Evolutionary conservation across 176 grass and related monocot genomes (phyloP).

Genomic region (Musa itinerans): DNA sequence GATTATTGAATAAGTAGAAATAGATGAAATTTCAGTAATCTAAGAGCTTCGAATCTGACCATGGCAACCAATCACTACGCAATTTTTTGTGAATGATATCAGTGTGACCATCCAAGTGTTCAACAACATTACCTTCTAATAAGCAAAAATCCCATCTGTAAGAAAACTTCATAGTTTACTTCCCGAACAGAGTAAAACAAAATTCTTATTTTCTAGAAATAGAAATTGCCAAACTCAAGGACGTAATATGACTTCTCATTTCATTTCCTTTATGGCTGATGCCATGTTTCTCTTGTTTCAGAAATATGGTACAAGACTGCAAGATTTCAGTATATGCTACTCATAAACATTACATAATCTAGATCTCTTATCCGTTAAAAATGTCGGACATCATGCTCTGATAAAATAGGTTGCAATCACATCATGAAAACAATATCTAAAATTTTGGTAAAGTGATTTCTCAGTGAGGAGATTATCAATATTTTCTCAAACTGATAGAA

Average conservation of each 20-base stretch:
- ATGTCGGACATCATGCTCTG: not conserved
- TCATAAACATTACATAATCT: not conserved
- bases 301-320: not conserved
- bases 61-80: slow-evolving; percentile 84
- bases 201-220: not conserved
- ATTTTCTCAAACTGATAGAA: not conserved
- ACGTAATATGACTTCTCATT: not conserved
- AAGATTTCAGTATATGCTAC: not conserved
- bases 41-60: slow-evolving; percentile 31
- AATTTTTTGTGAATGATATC: slow-evolving; percentile 99
- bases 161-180: slow-evolving; percentile 1
- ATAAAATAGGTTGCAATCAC: too few species aligned
- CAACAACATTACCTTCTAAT: slow-evolving; percentile 71
- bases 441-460: too few species aligned
- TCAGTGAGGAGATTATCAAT: too few species aligned
- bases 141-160: slow-evolving; percentile 98
- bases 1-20: too few species aligned
- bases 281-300: not conserved
- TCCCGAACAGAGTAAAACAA: not conserved
- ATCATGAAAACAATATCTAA: not conserved
- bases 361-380: not conserved
- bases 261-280: not conserved
- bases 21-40: slow-evolving; percentile 7
- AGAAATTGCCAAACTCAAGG: not conserved
- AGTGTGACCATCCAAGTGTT: slow-evolving; percentile 90